Base-by-base conservation (phyloP, 805 yeast genomes). In the Candida wancherniae region DNA sequence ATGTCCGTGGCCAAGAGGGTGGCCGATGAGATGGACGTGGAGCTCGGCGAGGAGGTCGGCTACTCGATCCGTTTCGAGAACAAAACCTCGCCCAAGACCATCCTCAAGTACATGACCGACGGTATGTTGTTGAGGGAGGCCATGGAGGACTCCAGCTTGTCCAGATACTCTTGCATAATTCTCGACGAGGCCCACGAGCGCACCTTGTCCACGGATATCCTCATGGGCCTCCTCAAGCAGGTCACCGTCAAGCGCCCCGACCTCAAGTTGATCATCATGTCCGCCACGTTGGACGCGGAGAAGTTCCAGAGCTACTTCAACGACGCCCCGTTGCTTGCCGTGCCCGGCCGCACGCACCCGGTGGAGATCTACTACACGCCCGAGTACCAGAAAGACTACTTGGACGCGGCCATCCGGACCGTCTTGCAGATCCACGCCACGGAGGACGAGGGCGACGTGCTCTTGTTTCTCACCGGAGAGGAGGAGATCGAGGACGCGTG, bases 151-250 rank as follows among this genome's bases (percentile, higher is more conserved):
- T 96, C 86, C 47, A 74, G 80, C 38, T 68, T 90, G 55, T 61
- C 65, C 4, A 70, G 81, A 44, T 90, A 90, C 58, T 81, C 94
- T 11, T 90, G 95, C 50, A 84, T 90, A 39, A 86, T 90, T 43
- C 67, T 90, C 39, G 98, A 90, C 72, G 98, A 90, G 67, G 97
- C 97, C 26, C 98, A 90, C 66, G 98, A 90, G 62, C 80, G 98
- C 58, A 92, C 98, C 0, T 69, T 90, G 48, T 86, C 97, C 20
- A 90, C 98, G 0, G 98, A 90, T 73, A 90, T 90, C 37, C 66
- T 90, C 45, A 90, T 90, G 97, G 97, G 97, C 39, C 66, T 90
- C 39, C 62, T 90, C 50, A 90, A 90, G 57, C 84, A 87, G 53
- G 80, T 90, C 26, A 73, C 85, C 17, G 47, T 58, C 20, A 73